These are phyloP conservation scores for Torulaspora franciscae DNA, from an alignment of 805 yeast species.

Conservation along the genomic window DNA sequence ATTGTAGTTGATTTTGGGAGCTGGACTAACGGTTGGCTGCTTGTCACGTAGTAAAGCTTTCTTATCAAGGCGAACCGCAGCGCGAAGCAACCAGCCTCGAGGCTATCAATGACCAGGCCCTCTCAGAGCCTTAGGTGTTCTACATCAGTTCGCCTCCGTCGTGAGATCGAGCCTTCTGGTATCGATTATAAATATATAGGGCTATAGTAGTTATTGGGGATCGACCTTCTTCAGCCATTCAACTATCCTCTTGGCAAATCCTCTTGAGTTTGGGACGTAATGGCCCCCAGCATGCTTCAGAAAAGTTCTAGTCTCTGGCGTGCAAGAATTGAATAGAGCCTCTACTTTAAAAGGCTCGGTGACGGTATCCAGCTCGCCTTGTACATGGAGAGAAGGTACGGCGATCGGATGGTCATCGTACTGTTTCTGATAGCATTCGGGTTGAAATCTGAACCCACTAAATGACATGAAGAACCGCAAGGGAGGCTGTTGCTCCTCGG, in stretches of 20 bases:
- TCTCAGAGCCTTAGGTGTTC: no score
- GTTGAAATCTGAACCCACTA: slow-evolving; percentile 52
- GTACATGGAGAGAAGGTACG: slow-evolving; percentile 62
- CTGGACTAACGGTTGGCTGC: background rate
- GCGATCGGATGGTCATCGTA: slow-evolving; percentile 29
- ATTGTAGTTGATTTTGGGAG: background rate
- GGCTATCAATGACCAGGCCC: no score
- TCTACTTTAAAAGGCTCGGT: slow-evolving; percentile 68
- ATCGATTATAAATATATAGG: no score
- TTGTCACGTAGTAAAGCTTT: no score
- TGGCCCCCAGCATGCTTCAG: slow-evolving; percentile 94
- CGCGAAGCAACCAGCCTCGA: background rate
- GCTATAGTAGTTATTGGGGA: background rate
- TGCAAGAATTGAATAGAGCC: slow-evolving; percentile 50
- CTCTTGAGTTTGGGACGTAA: slow-evolving; percentile 81
- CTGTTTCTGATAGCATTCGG: slow-evolving; percentile 30
- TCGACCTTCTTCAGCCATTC: slow-evolving; percentile 33
- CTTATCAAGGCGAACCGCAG: background rate
- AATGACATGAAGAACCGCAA: slow-evolving; percentile 70
- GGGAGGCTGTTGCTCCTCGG: slow-evolving; percentile 40
- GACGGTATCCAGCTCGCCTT: slow-evolving; percentile 87
- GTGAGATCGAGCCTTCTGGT: no score
- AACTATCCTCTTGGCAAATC: slow-evolving; percentile 34
- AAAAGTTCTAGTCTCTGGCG: slow-evolving; percentile 40
- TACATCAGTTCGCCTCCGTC: no score